Evolutionary conservation across 805 yeast genomes (phyloP).

Genomic region (Metschnikowia vanudenii): DNA sequence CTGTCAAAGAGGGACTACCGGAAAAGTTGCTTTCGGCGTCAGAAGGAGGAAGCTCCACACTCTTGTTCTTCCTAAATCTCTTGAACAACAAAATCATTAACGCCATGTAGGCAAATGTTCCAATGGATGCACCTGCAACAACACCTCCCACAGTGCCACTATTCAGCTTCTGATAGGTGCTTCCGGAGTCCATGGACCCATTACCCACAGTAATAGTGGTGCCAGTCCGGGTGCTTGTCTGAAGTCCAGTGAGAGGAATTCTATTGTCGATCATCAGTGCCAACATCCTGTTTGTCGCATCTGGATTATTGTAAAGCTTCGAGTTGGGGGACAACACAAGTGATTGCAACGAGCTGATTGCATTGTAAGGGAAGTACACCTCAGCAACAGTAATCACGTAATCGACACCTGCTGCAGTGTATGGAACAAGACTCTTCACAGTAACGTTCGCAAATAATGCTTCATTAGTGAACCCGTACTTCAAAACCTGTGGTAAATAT

Average conservation of each 20-base stretch:
- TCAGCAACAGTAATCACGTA: conserved; percentile 88
- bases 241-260: conserved; percentile 55
- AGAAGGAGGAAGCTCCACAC: conserved; percentile 39
- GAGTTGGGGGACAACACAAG: conserved; percentile 54
- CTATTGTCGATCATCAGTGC: conserved; percentile 71
- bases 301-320: conserved; percentile 56
- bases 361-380: conserved; percentile 68
- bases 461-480: conserved; percentile 52
- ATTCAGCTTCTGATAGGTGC: conserved; percentile 14
- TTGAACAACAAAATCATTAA: conserved; percentile 56
- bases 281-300: conserved; percentile 52
- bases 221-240: conserved; percentile 15
- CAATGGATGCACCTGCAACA: conserved; percentile 79
- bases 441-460: conserved; percentile 40
- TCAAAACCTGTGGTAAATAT: conserved; percentile 74
- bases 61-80: conserved; percentile 43
- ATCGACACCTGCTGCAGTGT: conserved; percentile 46
- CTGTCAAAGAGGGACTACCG: conserved; percentile 13
- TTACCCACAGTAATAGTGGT: conserved; percentile 18
- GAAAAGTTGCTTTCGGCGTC: conserved; percentile 40
- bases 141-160: conserved; percentile 65
- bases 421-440: conserved; percentile 75
- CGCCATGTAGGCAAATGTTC: conserved; percentile 64
- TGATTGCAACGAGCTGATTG: conserved; percentile 49
- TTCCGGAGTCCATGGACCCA: conserved; percentile 36